Evolutionary conservation across 139 green algal species (phyloP), one percentile per base, ranked within the genome.

Genomic region (Chlorella sp.): DNA sequence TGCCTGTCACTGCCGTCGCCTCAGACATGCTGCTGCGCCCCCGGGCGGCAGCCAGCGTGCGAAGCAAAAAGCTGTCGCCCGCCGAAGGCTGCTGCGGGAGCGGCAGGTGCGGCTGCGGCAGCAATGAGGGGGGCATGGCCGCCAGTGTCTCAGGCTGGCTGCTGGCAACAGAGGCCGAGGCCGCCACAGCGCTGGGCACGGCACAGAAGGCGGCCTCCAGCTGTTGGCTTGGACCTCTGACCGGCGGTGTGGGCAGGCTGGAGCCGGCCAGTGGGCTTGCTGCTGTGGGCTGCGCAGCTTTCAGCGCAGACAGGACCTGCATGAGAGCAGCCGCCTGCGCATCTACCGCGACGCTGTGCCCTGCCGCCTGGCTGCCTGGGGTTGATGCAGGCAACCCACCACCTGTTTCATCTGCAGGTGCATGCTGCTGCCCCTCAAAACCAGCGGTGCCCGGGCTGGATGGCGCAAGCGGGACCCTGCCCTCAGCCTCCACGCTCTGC

Each of bases 171-270:
- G 64, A 9, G 30, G 4, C 19, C 1, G 32, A 19, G 14, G 64
- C 30, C 17, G 64, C 64, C 1, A 3, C 5, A 9, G 64, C 7
- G 32, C 5, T 8, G 32, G 17, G 7, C 7, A 11, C 30, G 41
- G n/a, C 24, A 28, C 26, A 56, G 20, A 19, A 56, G 9, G 70
- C 68, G 32, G 38, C 68, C 40, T 75, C 68, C 9, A 48, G 68
- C 68, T 75, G 68, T 38, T 75, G 68, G 68, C 68, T 75, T 6
- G 68, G 68, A 38, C 68, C 68, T 32, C 68, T 40, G 17, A 75
- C 38, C 9, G 40, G 19, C 17, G 68, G 38, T 13, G 68, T 22
- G 17, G 68, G 68, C 68, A 75, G 68, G 68, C 68, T 48, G 68
- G 36, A 60, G 22, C 38, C 68, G 0, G 17, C 44, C 0, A 17